Conservation (phyloP, 257 asterid genomes). For the Echium plantagineum region DNA sequence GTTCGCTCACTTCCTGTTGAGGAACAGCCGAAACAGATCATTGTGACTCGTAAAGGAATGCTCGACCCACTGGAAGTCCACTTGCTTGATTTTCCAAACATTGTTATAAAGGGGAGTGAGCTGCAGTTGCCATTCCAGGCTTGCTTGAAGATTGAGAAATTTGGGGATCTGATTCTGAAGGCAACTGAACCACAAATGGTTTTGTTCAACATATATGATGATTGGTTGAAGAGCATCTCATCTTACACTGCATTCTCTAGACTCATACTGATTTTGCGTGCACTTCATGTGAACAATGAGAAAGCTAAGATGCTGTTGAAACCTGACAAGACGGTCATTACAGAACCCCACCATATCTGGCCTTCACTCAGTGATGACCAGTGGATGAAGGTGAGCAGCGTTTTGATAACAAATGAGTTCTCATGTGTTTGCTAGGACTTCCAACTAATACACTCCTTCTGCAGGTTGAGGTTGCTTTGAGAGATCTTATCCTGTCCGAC, state of each 20-base stretch:
- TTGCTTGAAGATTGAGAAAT: slow-evolving; percentile 95
- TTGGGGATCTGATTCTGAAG: slow-evolving; percentile 91
- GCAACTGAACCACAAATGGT: slow-evolving; percentile 99
- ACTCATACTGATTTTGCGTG: slow-evolving; percentile 81
- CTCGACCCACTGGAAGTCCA: slow-evolving; percentile 97
- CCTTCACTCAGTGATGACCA: slow-evolving; percentile 91
- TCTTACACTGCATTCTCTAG: slow-evolving; percentile 97
- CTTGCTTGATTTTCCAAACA: slow-evolving; percentile 92
- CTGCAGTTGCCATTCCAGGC: slow-evolving; percentile 98
- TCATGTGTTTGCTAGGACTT: no score
- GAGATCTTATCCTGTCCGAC: slow-evolving; percentile 91
- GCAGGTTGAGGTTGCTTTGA: slow-evolving; percentile 95
- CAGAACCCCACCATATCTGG: slow-evolving; percentile 97
- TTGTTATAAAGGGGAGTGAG: slow-evolving; percentile 98
- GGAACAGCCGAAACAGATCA: slow-evolving; percentile 94
- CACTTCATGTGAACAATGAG: slow-evolving; percentile 89
- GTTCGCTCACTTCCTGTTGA: slow-evolving; percentile 95
- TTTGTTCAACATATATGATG: slow-evolving; percentile 90
- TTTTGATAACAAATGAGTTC: background rate
- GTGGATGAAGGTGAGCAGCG: slow-evolving; percentile 87
- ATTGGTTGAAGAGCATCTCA: slow-evolving; percentile 92
- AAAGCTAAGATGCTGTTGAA: slow-evolving; percentile 96
- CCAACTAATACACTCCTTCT: background rate
- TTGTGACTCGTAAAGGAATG: slow-evolving; percentile 98
- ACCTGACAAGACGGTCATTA: slow-evolving; percentile 91